Percentiles rank a stretch among this genome's conserved stretches.
Evolutionary conservation across 2,329 filamentous ascomycete genomes (phyloP).

Genomic region (Didymella lethalis): DNA sequence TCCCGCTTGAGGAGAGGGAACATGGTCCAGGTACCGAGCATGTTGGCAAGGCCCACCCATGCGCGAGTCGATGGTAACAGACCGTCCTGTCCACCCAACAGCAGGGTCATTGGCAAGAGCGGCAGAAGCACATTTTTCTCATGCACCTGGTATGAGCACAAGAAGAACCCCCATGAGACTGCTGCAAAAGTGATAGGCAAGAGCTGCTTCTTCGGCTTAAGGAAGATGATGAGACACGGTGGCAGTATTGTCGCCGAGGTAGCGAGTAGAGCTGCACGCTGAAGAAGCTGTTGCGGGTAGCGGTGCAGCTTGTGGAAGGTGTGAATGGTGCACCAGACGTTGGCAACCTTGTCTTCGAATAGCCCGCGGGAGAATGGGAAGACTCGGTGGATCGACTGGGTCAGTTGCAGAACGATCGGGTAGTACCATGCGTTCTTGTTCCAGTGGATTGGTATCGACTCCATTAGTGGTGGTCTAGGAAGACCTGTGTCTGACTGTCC

Average conservation of each 20-base stretch:
- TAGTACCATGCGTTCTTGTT: conserved; percentile 75
- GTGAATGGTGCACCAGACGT: conserved; percentile 95
- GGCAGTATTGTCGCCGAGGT: conserved; percentile 81
- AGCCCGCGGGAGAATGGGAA: conserved; percentile 96
- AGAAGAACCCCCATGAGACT: conserved; percentile 94
- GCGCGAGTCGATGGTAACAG: conserved; percentile 77
- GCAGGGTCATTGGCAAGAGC: conserved; percentile 88
- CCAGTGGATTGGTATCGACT: conserved; percentile 64
- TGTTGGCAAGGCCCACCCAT: conserved; percentile 96
- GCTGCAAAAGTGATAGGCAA: conserved; percentile 82
- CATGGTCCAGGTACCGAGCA: conserved; percentile 90
- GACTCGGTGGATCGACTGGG: conserved; percentile 87
- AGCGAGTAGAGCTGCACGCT: conserved; percentile 75
- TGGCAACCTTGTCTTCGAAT: conserved; percentile 98
- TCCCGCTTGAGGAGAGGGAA: conserved; percentile 89
- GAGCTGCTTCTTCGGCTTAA: conserved; percentile 77
- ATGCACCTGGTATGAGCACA: conserved; percentile 97
- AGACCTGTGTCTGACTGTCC: conserved; percentile 68
- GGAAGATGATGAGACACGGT: conserved; percentile 79
- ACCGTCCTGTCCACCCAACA: conserved; percentile 80
- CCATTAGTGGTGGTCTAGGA: conserved; percentile 68
- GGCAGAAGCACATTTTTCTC: conserved; percentile 97
- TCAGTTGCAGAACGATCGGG: conserved; percentile 76
- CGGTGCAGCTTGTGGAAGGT: conserved; percentile 84
- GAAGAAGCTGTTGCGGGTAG: conserved; percentile 75